Evolutionary conservation across 805 yeast genomes (phyloP).

Genomic region (Ogataea glucozyma): DNA sequence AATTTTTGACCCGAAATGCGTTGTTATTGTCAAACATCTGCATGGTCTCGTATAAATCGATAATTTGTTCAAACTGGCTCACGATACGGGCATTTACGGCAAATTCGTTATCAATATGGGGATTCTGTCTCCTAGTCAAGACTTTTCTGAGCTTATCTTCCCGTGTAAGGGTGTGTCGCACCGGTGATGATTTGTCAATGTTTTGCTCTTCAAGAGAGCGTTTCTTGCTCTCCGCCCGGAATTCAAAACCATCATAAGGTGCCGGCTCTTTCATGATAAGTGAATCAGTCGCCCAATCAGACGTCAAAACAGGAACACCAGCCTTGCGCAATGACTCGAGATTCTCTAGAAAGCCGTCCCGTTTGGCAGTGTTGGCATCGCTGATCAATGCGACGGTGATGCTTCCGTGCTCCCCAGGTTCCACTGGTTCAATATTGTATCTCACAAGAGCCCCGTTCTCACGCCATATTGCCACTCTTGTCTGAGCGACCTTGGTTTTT

Average conservation of each 20-base stretch:
- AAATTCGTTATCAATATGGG: constrained; percentile 4
- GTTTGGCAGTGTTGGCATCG: too few species aligned
- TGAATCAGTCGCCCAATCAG: constrained; percentile 20
- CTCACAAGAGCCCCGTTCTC: constrained; percentile 30
- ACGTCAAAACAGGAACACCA: constrained; percentile 8
- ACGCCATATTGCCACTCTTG: constrained; percentile 27
- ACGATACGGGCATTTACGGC: constrained; percentile 33
- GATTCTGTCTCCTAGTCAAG: background rate
- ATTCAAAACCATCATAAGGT: constrained; percentile 13
- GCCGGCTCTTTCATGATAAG: constrained; percentile 7
- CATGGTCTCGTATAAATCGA: constrained; percentile 29
- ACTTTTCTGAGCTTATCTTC: constrained; percentile 12
- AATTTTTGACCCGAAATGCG: constrained; percentile 29
- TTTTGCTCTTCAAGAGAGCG: background rate
- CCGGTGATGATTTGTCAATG: background rate
- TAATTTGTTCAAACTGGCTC: constrained; percentile 34
- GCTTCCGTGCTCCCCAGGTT: background rate
- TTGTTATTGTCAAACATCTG: constrained; percentile 21
- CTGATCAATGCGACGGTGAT: background rate
- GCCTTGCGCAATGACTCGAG: background rate
- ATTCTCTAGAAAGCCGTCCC: constrained; percentile 3
- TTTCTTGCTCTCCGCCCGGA: constrained; percentile 1
- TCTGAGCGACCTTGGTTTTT: constrained; percentile 17
- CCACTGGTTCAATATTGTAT: constrained; percentile 7
- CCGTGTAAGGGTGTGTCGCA: background rate